Evolutionary conservation across 2,329 filamentous ascomycete species (phyloP), one percentile per base, ranked within the genome.

Genomic region (Leptographium radiaticola): DNA sequence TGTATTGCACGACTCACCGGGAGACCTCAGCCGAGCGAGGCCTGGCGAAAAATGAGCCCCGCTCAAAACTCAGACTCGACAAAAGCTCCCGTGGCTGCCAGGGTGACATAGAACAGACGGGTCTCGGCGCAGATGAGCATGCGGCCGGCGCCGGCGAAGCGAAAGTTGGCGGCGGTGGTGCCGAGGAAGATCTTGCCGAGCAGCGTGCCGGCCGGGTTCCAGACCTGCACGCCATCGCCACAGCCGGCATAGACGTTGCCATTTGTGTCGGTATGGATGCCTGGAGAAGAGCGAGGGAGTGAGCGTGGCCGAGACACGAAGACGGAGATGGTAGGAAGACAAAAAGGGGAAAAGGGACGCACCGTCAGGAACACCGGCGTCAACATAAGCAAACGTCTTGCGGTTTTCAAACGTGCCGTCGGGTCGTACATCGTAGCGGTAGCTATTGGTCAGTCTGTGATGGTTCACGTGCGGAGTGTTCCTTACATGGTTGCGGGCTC

Each of bases 351-450:
- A 33, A 20, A 34, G 56, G 42, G 42, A 20, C 49, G 36, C n/a
- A 66, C 83, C 82, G 58, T 86, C 82, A 0, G 81, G 79, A 2
- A 80, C 67, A 2, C 77, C 75, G 2, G 69, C 62, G 48, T 75
- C 70, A 2, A 70, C 67, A 56, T 74, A 81, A 0, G 81, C 79
- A 60, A 86, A 85, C 0, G 74, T 70, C 54, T 73, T 71, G 52
- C 73, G 68, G 61, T 75, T 73, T 5, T 69, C 66, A 51, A 66
- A 73, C 0, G 73, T 74, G 31, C 74, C 74, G 48, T 76, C 72
- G 0, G 66, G 55, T 12, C 64, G 59, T 3, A 76, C 72, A 8
- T 73, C 66, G 48, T 66, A 77, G 6, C 71, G 71, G 55, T 76
- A 76, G 38, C 72, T 75, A 16, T 13, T 7, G 9, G 51, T 52